Conservation (phyloP, 345 rosid species). For the Anastatica hierochuntica region DNA sequence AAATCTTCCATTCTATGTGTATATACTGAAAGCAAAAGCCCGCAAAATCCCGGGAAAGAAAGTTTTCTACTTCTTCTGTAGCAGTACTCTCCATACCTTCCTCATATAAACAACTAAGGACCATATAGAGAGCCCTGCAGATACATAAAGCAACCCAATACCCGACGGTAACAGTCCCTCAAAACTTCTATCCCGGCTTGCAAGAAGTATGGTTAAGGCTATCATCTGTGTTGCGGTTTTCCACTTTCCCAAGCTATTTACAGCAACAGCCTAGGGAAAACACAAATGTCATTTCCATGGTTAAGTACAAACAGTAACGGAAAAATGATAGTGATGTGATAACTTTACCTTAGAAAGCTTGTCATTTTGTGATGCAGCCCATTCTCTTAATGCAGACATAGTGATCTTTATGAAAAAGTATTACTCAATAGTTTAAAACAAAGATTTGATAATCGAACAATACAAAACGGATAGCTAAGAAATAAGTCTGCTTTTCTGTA, state of each 20-base stretch:
- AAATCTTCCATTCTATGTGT: no score
- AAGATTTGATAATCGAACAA: background rate
- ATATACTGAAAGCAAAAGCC: no score
- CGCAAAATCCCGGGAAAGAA: no score
- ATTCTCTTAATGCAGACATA: background rate
- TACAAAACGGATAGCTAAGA: background rate
- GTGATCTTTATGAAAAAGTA: background rate
- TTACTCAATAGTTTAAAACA: no score
- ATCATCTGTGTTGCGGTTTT: slow-evolving; percentile 97
- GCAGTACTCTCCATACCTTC: slow-evolving; percentile 62
- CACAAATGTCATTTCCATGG: background rate
- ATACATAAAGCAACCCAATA: slow-evolving; percentile 75
- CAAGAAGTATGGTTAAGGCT: slow-evolving; percentile 81
- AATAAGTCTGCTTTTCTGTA: background rate
- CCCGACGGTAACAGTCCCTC: slow-evolving; percentile 56
- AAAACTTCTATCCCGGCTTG: slow-evolving; percentile 68
- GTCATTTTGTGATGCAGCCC: background rate
- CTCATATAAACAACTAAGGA: slow-evolving; percentile 73
- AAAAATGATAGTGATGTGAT: no score
- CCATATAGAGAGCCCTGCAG: slow-evolving; percentile 88
- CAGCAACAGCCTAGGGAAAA: slow-evolving; percentile 80
- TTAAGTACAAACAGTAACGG: no score
- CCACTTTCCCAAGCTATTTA: slow-evolving; percentile 96
- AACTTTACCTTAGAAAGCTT: background rate
- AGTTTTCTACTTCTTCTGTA: slow-evolving; percentile 36